Base-by-base conservation (phyloP, 2,329 filamentous ascomycete genomes). In the Exophiala sp. region DNA sequence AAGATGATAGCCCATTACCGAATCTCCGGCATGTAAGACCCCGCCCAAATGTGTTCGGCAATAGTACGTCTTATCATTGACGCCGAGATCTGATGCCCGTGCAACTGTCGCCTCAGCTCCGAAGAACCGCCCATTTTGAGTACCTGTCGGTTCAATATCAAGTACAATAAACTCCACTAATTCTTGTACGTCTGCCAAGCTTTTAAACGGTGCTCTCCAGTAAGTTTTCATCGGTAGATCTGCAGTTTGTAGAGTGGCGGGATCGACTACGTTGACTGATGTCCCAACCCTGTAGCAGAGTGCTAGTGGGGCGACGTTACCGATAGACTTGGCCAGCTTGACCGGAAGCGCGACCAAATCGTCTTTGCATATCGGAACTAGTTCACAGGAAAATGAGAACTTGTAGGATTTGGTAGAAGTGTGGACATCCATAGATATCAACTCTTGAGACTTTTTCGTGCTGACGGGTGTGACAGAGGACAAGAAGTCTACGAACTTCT, bases 321-420 rank as follows among this genome's bases (percentile, higher is more conserved):
- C 91, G 47, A 88, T 78, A 52, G 86, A 84, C 70, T 91, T 94
- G 11, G 94, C 94, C 55, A 97, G 77, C 63, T 90, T 91, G 59
- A 96, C 85, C 1, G 94, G 94, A 34, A 99, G 76, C 1, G 89
- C 91, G n/a, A 99, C 89, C 24, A 99, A 78, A 68, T 99, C 94
- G 65, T 99, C 94, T 72, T 96, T 96, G 78, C 94, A 97, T 46
- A 99, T 91, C 1, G 94, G 94, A 21, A 97, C 86, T 45, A 99
- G 73, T 68, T 96, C 89, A 50, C 87, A 84, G 0, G 91, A 95
- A 72, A 85, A 97, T 42, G 88, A 87, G 74, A 96, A 96, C 71
- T 99, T 99, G 81, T 92, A 97, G 33, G 87, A 91, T 72, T 89
- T 94, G 56, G 86, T 88, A 12, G 87, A 88, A 0, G 91, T 96